These are phyloP conservation scores for Phlegmacium glaucopus DNA, from an alignment of 768 basidiomycete genomes.

Conservation along the genomic window DNA sequence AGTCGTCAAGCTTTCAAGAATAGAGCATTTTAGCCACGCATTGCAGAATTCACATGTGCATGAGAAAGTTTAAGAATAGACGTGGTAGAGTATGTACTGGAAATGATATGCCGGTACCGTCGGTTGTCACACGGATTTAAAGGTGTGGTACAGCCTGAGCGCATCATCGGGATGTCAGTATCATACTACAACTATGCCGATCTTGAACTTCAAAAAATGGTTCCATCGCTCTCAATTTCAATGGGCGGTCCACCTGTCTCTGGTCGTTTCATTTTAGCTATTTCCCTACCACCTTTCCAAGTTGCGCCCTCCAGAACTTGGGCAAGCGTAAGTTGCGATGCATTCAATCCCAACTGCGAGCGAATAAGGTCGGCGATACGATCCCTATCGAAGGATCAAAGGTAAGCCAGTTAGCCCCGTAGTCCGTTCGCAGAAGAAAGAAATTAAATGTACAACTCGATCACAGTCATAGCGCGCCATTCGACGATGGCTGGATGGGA, in stretches of 20 bases:
- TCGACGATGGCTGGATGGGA: conserved; percentile 92
- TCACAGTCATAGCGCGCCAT: conserved; percentile 95
- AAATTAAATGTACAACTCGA: conserved; percentile 65
- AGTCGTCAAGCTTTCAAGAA: no score
- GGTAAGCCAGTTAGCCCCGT: not conserved
- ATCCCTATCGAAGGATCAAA: conserved; percentile 51
- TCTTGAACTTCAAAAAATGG: conserved; percentile 52
- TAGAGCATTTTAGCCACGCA: no score
- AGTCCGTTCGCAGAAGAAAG: not conserved
- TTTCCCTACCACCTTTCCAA: conserved; percentile 95
- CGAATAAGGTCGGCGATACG: conserved; percentile 74
- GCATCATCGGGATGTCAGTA: no score
- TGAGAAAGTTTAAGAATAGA: no score
- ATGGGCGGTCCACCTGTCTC: conserved; percentile 80
- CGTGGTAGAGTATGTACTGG: no score
- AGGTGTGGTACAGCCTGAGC: no score
- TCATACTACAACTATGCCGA: no score
- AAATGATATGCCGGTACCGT: no score
- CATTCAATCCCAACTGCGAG: conserved; percentile 45
- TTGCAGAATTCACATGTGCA: no score
- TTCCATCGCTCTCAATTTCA: conserved; percentile 83
- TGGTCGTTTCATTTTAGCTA: conserved; percentile 76
- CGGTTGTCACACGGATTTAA: no score
- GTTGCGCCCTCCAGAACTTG: conserved; percentile 94
- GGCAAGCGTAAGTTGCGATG: conserved; percentile 63